Evolutionary conservation across 768 basidiomycete genomes (phyloP), one percentile per base, ranked within the genome.

Genomic region (Lactarius sp.): DNA sequence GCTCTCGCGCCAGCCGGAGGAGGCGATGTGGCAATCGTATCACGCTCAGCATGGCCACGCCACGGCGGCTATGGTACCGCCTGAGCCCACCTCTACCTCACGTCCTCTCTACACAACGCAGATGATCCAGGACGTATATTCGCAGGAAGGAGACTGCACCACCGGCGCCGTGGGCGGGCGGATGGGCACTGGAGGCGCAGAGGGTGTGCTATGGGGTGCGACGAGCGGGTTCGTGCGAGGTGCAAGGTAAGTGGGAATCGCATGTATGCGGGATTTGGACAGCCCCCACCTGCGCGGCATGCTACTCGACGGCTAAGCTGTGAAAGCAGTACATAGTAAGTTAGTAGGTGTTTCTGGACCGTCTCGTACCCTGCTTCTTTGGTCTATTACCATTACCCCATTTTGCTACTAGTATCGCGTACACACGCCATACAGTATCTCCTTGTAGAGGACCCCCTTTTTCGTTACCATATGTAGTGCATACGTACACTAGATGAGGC

Each of bases 141-240:
- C 27, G 39, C 31, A 54, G 33, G 52, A 18, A 36, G 44, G 42
- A 39, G 56, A 62, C 16, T 37, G 34, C 6, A 6, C 16, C 4
- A 31, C 20, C 31, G 46, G 56, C 46, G 60, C 37, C 13, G 2
- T 46, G 42, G 51, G 56, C 2, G 42, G 4, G 27, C 50, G 12
- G 20, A 58, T 78, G 16, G 80, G 82, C 55, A 76, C 79, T 27
- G 78, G 85, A 58, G 84, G 85, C 60, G 72, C 78, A 22, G 76
- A 57, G 44, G 31, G 61, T 10, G 34, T 76, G 22, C 83, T 87
- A 76, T 89, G 86, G 86, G 86, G 87, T 34, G 80, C 87, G 9
- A 80, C 83, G 39, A 78, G 83, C 52, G 84, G 84, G 9, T 85
- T 88, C 69, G 85, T 81, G 57, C 85, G 85, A 64, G 81, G 83